Evolutionary conservation across 257 asterid species (phyloP), one percentile per base, ranked within the genome.

Genomic region (Dorcoceras hygrometricum): DNA sequence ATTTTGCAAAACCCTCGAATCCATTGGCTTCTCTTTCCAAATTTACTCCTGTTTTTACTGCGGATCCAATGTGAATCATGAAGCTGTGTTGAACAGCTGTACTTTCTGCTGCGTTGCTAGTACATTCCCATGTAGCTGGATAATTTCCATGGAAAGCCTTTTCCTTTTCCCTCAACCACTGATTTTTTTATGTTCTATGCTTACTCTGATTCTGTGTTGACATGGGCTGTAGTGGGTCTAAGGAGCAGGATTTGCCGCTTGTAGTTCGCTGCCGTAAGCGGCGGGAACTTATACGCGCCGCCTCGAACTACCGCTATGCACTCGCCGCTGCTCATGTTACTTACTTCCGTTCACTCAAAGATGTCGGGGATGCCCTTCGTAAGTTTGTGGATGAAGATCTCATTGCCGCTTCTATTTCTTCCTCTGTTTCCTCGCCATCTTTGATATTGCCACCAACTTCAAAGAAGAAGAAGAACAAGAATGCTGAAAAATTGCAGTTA

Each of bases 301-400:
- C 97, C 75, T 95, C 95, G 29, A 81, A 87, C 80, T 83, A 90
- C 80, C 90, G 97, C 67, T 94, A 83, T 78, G 92, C 95, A 4
- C 86, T 94, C 46, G 92, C 99, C n/a, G 87, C 95, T 29, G 95
- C 97, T 6, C 99, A 94, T 76, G 76, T 90, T 20, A 77, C 97
- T 18, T 90, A 90, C 66, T 94, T 94, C 71, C 86, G 76, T 23
- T 90, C 95, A 0, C 87, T 94, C 57, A 90, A 79, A 72, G 88
- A 79, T 63, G 87, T 94, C n/a, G 97, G 99, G n/a, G 95, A 94
- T 12, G 95, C 97, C 9, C 82, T 94, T 23, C 76, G 95, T 70
- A 86, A 73, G 57, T 94, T 94, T 59, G 99, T 94, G 19, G 97
- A 94, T 32, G 96, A 90, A 62, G 99, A 94, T 76, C 86, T 94